A percentile compares a stretch with the other conserved stretches of the same genome.
Evolutionary conservation across 306 rosid genomes (phyloP).

Genomic region (Pterocarpus santalinus): DNA sequence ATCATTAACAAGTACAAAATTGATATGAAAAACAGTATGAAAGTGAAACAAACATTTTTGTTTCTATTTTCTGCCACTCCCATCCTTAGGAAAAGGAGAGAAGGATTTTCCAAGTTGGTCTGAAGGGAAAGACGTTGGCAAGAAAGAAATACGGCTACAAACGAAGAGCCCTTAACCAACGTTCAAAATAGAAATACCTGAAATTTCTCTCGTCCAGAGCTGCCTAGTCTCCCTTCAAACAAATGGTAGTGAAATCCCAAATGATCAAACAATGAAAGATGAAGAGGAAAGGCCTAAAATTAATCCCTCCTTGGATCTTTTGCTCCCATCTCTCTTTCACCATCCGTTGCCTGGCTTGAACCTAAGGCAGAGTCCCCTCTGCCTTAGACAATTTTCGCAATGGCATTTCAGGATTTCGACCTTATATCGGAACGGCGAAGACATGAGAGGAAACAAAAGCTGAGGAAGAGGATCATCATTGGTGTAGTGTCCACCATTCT

Average conservation of each 20-base stretch:
- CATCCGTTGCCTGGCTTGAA: constrained; percentile 4
- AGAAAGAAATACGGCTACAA: constrained; percentile 41
- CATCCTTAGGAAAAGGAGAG: not conserved
- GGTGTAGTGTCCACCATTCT: constrained; percentile 42
- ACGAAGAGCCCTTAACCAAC: constrained; percentile 36
- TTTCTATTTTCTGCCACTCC: not conserved
- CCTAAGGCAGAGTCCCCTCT: constrained; percentile 76
- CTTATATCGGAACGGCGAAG: constrained; percentile 63
- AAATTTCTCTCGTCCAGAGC: constrained; percentile 66
- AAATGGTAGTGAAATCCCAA: constrained; percentile 3
- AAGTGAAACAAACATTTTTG: not conserved
- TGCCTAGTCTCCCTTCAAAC: not conserved
- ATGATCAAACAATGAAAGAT: not conserved
- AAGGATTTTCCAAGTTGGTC: not conserved
- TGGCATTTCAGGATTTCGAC: constrained; percentile 91
- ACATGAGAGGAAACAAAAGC: constrained; percentile 45
- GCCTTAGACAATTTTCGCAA: constrained; percentile 61
- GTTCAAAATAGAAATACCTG: constrained; percentile 53
- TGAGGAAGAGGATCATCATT: constrained; percentile 50
- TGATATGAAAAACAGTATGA: too few species aligned
- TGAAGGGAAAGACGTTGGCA: not conserved
- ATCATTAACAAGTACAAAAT: not conserved
- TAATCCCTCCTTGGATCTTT: not conserved
- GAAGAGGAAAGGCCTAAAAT: constrained; percentile 4
- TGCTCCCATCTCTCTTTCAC: constrained; percentile 1